Evolutionary conservation across 2,329 filamentous ascomycete species (phyloP).

Genomic region (Cytospora chrysosperma): DNA sequence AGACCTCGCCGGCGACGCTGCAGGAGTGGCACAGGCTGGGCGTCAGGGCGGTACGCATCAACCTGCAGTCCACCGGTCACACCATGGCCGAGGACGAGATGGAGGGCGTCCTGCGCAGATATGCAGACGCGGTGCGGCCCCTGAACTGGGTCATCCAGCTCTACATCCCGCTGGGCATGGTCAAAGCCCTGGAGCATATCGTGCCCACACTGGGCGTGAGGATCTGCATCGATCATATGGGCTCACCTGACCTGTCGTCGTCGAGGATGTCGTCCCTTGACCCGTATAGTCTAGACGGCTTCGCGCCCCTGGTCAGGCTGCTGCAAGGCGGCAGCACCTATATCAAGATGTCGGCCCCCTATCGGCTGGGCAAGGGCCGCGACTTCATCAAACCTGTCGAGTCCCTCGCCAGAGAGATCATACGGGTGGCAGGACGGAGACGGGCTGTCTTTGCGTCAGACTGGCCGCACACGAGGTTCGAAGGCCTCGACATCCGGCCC

Average conservation of each 20-base stretch:
- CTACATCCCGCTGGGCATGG: slow-evolving; percentile 30
- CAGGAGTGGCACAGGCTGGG: slow-evolving; percentile 31
- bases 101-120: slow-evolving; percentile 25
- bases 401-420: slow-evolving; percentile 24
- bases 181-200: slow-evolving; percentile 27
- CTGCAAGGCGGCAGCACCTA: slow-evolving; percentile 25
- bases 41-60: slow-evolving; percentile 34
- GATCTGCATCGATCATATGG: slow-evolving; percentile 32
- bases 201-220: slow-evolving; percentile 30
- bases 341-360: slow-evolving; percentile 32
- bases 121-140: slow-evolving; percentile 30
- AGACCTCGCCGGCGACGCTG: slow-evolving; percentile 27
- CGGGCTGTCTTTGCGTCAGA: slow-evolving; percentile 29
- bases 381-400: slow-evolving; percentile 28
- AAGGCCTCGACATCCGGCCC: slow-evolving; percentile 53
- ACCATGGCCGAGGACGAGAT: slow-evolving; percentile 28
- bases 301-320: slow-evolving; percentile 17
- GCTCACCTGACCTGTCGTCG: slow-evolving; percentile 24
- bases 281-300: slow-evolving; percentile 22
- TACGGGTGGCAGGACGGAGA: slow-evolving; percentile 12
- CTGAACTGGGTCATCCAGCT: slow-evolving; percentile 34
- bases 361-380: slow-evolving; percentile 28
- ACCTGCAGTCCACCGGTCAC: slow-evolving; percentile 31
- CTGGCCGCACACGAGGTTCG: slow-evolving; percentile 50
- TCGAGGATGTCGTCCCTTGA: slow-evolving; percentile 10